These are phyloP conservation scores for Castanopsis chinensis DNA, from an alignment of 306 rosid species.

Conservation along the genomic window DNA sequence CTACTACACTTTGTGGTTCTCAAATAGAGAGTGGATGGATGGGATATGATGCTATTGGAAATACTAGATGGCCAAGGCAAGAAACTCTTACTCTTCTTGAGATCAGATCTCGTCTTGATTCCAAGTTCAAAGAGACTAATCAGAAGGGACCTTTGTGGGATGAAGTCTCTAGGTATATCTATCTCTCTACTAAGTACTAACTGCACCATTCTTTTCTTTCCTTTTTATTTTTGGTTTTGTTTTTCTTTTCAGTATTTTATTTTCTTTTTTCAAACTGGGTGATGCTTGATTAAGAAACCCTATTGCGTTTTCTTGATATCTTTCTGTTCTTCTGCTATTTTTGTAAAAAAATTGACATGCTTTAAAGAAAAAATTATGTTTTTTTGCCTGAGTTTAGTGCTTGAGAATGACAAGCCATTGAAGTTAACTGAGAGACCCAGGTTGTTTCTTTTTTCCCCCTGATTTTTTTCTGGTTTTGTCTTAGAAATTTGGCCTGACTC, in stretches of 20 bases:
- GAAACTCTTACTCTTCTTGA: slow-evolving; percentile 80
- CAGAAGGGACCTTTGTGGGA: slow-evolving; percentile 86
- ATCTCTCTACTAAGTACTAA: background rate
- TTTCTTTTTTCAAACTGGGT: background rate
- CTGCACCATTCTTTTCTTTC: background rate
- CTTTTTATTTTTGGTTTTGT: background rate
- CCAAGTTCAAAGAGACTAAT: slow-evolving; percentile 73
- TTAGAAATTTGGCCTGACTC: slow-evolving; percentile 28
- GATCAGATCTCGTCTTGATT: slow-evolving; percentile 86
- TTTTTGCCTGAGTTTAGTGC: background rate
- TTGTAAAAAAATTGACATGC: background rate
- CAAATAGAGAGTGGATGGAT: slow-evolving; percentile 39
- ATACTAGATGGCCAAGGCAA: slow-evolving; percentile 76
- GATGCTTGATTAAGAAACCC: slow-evolving; percentile 1
- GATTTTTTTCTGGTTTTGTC: slow-evolving; percentile 37
- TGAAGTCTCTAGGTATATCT: slow-evolving; percentile 74
- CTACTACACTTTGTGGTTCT: slow-evolving; percentile 10
- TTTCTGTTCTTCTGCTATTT: background rate
- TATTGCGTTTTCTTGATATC: background rate
- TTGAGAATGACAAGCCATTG: slow-evolving; percentile 38
- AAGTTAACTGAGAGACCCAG: slow-evolving; percentile 37
- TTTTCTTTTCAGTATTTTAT: background rate
- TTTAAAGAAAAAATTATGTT: background rate
- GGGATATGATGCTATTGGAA: slow-evolving; percentile 42
- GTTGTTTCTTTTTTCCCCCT: slow-evolving; percentile 13